Conservation (phyloP, 805 yeast species). For the Saccharomycopsis sp. region DNA sequence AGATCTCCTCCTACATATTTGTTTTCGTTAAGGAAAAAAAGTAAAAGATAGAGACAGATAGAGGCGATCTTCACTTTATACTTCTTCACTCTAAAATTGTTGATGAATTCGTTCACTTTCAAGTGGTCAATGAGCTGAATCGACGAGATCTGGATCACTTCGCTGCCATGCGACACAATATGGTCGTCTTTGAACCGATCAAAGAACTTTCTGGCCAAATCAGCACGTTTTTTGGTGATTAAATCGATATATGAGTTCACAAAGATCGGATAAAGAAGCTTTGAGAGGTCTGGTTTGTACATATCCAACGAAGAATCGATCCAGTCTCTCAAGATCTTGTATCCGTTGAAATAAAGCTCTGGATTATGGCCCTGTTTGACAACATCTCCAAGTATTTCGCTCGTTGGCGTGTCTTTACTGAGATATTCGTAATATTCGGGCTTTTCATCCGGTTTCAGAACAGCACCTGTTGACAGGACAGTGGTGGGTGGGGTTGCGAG, state of each 20-base stretch:
- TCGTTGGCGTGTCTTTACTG: slow-evolving; percentile 5
- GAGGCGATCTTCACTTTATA: slow-evolving; percentile 72
- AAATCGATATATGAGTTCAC: slow-evolving; percentile 82
- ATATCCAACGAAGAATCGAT: slow-evolving; percentile 85
- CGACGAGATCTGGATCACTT: slow-evolving; percentile 63
- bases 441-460: neutral
- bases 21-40: slow-evolving; percentile 85
- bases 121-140: slow-evolving; percentile 76
- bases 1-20: slow-evolving; percentile 90
- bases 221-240: slow-evolving; percentile 52
- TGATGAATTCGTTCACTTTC: slow-evolving; percentile 75
- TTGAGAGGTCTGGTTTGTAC: slow-evolving; percentile 79
- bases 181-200: slow-evolving; percentile 72
- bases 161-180: slow-evolving; percentile 67
- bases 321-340: slow-evolving; percentile 77
- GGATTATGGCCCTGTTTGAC: slow-evolving; percentile 48
- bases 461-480: no score
- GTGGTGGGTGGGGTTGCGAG: neutral
- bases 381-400: slow-evolving; percentile 20
- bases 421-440: slow-evolving; percentile 1
- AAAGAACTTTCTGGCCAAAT: slow-evolving; percentile 67
- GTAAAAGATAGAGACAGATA: slow-evolving; percentile 75
- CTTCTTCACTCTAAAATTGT: slow-evolving; percentile 63
- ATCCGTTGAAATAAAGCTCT: slow-evolving; percentile 70
- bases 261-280: slow-evolving; percentile 86